Base-by-base conservation (phyloP, 306 rosid genomes). In the Gastrolobium bilobum region DNA sequence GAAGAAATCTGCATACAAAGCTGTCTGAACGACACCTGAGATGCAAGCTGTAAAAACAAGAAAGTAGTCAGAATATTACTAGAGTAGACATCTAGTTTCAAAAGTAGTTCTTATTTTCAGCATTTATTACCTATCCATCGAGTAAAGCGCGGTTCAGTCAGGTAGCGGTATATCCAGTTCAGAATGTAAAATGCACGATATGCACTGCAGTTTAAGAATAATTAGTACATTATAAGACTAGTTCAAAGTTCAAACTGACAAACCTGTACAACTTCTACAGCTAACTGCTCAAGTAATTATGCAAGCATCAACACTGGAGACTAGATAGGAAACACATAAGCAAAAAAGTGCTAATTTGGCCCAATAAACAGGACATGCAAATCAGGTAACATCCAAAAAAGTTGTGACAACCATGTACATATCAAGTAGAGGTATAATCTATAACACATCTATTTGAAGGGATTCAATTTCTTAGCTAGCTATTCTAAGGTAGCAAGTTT, bases 151-250 rank as follows among this genome's bases (percentile, higher is more conserved):
- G 82, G 70, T 78, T 95, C 98, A 0, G 94, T 93, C 84, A 95
- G 20, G 77, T 95, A 90, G 81, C 99, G 99, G 81, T 95, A 95
- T 78, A 95, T 95, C 99, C 99, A 95, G 80, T 95, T 95, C 65
- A 95, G 90, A 68, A 95, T 93, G 92, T 95, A 95, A 71, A 95
- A 84, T 48, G 89, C 98, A 62, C 98, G 99, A 68, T 95, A 95
- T 20, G 97, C 99, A 80, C 98, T 95, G 91, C 88, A 87, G 51
- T 83, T 79, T 13, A 30, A 83, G 77, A 70, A 80, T 70, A n/a
- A 31, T 51, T 4, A 68, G 33, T 13, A 75, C 10, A 73, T 44
- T 64, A 14, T 6, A 6, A 82, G 47, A 66, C 29, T 80, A 39
- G 69, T 50, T 73, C 42, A 72, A 47, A 39, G 69, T 50, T 73